Evolutionary conservation across 2,329 filamentous ascomycete species (phyloP).

Genomic region (Arthrobotrys iridis): DNA sequence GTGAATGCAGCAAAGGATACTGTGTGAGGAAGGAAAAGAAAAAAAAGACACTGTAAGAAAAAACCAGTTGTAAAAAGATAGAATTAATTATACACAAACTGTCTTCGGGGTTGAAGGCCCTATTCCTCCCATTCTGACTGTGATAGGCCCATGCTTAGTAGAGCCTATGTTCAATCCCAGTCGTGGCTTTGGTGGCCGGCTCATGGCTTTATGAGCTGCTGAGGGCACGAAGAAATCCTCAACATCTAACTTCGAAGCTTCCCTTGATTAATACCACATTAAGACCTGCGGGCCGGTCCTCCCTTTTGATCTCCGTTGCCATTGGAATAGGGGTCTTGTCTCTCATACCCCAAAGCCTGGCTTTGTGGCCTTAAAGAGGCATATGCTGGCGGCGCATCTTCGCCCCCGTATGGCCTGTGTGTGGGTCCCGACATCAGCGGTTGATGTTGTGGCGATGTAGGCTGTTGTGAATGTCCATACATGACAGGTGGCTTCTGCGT

Average conservation of each 20-base stretch:
- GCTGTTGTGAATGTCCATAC: conserved; percentile 17
- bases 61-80: too few relatives aligned
- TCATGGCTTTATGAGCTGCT: not conserved
- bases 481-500: conserved; percentile 12
- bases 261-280: not conserved
- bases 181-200: too few relatives aligned
- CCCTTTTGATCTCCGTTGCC: not conserved
- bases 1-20: too few relatives aligned
- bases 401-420: not conserved
- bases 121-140: too few relatives aligned
- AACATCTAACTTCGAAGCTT: not conserved
- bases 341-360: conserved; percentile 23
- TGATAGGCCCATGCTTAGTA: too few relatives aligned
- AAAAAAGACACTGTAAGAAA: too few relatives aligned
- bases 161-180: too few relatives aligned
- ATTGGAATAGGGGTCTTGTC: conserved; percentile 3
- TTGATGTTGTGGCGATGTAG: not conserved
- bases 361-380: conserved; percentile 27
- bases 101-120: too few relatives aligned
- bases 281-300: not conserved
- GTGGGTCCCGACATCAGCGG: conserved; percentile 2
- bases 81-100: too few relatives aligned
- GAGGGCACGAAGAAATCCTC: not conserved
- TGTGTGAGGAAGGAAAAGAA: too few relatives aligned
- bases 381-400: conserved; percentile 40